Base-by-base conservation (phyloP, 2,329 filamentous ascomycete species). In the Xylariaceae sp. region DNA sequence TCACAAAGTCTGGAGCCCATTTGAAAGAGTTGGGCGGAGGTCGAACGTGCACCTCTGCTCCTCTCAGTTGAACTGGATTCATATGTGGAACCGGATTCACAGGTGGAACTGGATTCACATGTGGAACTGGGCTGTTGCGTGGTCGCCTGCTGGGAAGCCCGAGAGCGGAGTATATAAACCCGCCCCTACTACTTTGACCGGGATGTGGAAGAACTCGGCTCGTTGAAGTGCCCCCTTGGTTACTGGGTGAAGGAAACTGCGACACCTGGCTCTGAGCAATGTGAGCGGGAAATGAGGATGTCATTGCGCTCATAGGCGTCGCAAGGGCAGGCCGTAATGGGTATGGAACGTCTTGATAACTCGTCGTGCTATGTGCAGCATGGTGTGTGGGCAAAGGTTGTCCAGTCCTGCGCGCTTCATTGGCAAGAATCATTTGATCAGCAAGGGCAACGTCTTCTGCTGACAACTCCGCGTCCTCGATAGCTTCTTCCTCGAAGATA, bases 401-500 rank as follows among this genome's bases (percentile, higher is more conserved):
- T 11, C 64, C 65, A 10, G 45, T 55, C 54, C 67, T 61, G 41
- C 66, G 68, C 49, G 58, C 63, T 57, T 67, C 58, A 37, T 69
- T 69, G 15, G 58, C 50, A 11, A 53, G 39, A 30, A 76, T 68
- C 56, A 76, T 63, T 47, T 75, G 64, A 37, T 81, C 76, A 0
- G 84, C 83, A 51, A 86, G 81, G 49, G 74, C 75, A 8, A 77
- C 71, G 63, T 92, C 88, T 55, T 88, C 84, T 0, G 77, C 75
- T 0, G 84, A 86, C 18, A 92, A 72, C 15, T 67, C 66, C 0
- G 68, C 69, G 10, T 79, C 78, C 53, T 86, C 84, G 9, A 82
- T 75, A 58, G 88, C 87, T 63, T 92, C 87, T 64, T 84, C 80
- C 64, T 89, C 86, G 64, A 91, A 90, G 0, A 87, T 87, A 65